Percentiles rank a stretch among this genome's conserved stretches.
Evolutionary conservation across 1,284 basidiomycete species (phyloP).

Genomic region (Cutaneotrichosporon cavernicola): DNA sequence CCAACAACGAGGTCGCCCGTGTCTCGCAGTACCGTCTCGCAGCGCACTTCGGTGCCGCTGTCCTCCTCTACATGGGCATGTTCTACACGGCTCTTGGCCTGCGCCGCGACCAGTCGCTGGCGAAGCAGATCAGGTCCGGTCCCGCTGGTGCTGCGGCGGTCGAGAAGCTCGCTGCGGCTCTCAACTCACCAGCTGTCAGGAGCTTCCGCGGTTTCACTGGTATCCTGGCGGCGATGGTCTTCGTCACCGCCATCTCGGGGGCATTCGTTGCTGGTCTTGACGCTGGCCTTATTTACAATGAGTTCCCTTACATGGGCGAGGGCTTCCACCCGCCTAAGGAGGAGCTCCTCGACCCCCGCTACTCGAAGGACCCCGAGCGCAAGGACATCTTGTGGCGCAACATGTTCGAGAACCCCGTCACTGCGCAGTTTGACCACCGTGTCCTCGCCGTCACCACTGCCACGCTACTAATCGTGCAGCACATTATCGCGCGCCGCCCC

Average conservation of each 20-base stretch:
- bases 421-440: conserved; percentile 95
- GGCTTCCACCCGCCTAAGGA: conserved; percentile 74
- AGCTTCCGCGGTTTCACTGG: conserved; percentile 64
- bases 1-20: conserved; percentile 78
- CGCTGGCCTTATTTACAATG: conserved; percentile 94
- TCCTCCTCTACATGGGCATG: conserved; percentile 89
- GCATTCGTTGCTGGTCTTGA: conserved; percentile 98
- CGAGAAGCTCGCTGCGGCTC: conserved; percentile 46
- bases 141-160: conserved; percentile 46
- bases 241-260: conserved; percentile 81
- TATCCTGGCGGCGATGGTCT: conserved; percentile 70
- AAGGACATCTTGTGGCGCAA: conserved; percentile 87
- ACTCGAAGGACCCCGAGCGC: conserved; percentile 66
- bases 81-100: conserved; percentile 76
- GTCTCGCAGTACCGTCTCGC: conserved; percentile 97
- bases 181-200: conserved; percentile 62
- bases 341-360: conserved; percentile 78
- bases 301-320: conserved; percentile 96
- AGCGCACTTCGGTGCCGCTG: conserved; percentile 85
- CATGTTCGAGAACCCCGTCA: conserved; percentile 94
- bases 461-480: conserved; percentile 66
- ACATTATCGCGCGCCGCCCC: conserved; percentile 59
- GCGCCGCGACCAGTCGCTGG: conserved; percentile 65
- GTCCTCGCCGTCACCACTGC: conserved; percentile 83
- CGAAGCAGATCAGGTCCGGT: conserved; percentile 61